These are phyloP conservation scores for Boechera stricta DNA, from an alignment of 345 rosid genomes.

Conservation along the genomic window DNA sequence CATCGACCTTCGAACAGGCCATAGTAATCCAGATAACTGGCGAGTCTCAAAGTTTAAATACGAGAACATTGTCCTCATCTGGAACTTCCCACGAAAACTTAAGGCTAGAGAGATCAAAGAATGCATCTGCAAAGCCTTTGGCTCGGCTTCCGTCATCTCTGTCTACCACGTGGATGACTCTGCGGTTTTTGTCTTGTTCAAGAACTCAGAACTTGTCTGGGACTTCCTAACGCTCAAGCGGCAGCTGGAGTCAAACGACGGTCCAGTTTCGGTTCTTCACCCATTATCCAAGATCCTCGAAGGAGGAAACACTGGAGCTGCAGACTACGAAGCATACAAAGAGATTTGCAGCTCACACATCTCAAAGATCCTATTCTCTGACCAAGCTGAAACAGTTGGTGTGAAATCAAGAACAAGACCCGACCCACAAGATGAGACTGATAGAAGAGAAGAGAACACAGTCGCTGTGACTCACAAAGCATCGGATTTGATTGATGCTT, in stretches of 20 bases:
- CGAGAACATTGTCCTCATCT: slow-evolving; percentile 67
- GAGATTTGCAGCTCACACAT: slow-evolving; percentile 80
- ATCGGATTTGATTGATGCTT: slow-evolving; percentile 45
- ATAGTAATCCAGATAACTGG: slow-evolving; percentile 49
- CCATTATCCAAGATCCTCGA: slow-evolving; percentile 79
- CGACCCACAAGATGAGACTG: slow-evolving; percentile 29
- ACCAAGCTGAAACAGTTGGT: slow-evolving; percentile 79
- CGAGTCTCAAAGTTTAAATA: slow-evolving; percentile 47
- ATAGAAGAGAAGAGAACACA: slow-evolving; percentile 39
- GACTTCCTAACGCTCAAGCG: slow-evolving; percentile 72
- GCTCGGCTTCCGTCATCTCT: slow-evolving; percentile 60
- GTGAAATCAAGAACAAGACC: slow-evolving; percentile 48
- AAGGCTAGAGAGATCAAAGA: slow-evolving; percentile 69
- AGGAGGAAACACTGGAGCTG: slow-evolving; percentile 78
- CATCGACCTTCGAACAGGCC: slow-evolving; percentile 65
- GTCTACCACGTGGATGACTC: slow-evolving; percentile 70
- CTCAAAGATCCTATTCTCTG: slow-evolving; percentile 70
- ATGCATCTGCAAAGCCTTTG: slow-evolving; percentile 71
- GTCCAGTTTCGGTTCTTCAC: slow-evolving; percentile 64
- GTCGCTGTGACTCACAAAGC: slow-evolving; percentile 28
- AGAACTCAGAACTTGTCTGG: slow-evolving; percentile 58
- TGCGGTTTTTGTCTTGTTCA: slow-evolving; percentile 81
- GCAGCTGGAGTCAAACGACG: slow-evolving; percentile 60
- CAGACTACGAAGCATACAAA: slow-evolving; percentile 75
- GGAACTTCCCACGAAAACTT: slow-evolving; percentile 75